Percentiles rank a stretch among this genome's conserved stretches.
Conservation (phyloP, 257 asterid species). For the Ilex aquifolium region DNA sequence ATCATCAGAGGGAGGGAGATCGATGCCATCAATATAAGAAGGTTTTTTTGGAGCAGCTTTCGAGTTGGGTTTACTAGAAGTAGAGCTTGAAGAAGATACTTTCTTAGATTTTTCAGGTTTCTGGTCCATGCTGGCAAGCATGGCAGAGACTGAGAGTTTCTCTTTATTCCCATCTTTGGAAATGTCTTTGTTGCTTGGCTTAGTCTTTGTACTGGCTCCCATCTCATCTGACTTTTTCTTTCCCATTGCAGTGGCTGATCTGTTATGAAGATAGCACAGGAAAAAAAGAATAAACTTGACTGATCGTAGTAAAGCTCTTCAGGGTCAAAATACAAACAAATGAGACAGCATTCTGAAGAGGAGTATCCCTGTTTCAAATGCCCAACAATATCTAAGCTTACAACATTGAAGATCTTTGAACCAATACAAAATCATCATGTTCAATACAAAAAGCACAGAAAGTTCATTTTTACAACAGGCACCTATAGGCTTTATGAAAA, state of each 20-base stretch:
- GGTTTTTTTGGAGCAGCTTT: conserved; percentile 5
- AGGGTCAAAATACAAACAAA: too few relatives aligned
- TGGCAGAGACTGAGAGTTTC: conserved; percentile 7
- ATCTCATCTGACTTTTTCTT: conserved; percentile 56
- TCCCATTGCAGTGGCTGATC: conserved; percentile 35
- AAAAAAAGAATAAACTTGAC: too few relatives aligned
- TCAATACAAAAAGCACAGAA: too few relatives aligned
- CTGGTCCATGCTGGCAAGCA: conserved; percentile 13
- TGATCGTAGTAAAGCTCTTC: too few relatives aligned
- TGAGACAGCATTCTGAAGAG: too few relatives aligned
- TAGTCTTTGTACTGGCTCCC: conserved; percentile 39
- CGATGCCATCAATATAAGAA: conserved; percentile 15
- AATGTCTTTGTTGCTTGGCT: conserved; percentile 40
- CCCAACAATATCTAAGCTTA: too few relatives aligned
- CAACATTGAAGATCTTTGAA: too few relatives aligned
- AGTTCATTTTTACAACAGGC: too few relatives aligned
- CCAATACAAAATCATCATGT: too few relatives aligned
- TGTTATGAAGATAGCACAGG: too few relatives aligned
- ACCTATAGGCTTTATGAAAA: too few relatives aligned
- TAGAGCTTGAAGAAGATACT: conserved; percentile 10
- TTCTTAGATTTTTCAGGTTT: conserved; percentile 8
- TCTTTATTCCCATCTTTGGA: conserved; percentile 21
- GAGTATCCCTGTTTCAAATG: too few relatives aligned
- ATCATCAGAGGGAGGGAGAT: conserved; percentile 29
- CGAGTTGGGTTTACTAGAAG: conserved; percentile 8